These are phyloP conservation scores for Collybia sordida DNA, from an alignment of 768 basidiomycete genomes.

Conservation along the genomic window DNA sequence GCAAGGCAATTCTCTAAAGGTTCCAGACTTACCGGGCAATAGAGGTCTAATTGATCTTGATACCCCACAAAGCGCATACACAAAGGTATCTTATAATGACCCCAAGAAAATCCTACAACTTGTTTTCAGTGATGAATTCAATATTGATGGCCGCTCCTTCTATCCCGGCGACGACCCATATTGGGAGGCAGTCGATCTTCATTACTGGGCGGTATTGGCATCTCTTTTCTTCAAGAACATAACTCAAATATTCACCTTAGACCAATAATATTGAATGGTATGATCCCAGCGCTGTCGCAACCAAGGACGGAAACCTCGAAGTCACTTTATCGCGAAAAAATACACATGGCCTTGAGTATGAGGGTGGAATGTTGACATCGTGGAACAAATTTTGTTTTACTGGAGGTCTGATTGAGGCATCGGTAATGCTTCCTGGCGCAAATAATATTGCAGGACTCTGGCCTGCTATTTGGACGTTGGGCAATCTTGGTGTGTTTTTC, in stretches of 20 bases:
- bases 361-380: conserved; percentile 50
- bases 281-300: conserved; percentile 78
- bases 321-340: conserved; percentile 65
- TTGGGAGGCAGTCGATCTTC: conserved; percentile 78
- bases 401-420: conserved; percentile 71
- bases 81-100: conserved; percentile 56
- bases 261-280: conserved; percentile 85
- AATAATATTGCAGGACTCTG: conserved; percentile 67
- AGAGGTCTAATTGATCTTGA: conserved; percentile 55
- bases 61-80: conserved; percentile 55
- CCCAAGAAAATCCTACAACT: conserved; percentile 48
- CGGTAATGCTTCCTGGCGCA: conserved; percentile 63
- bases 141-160: conserved; percentile 68
- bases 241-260: conserved; percentile 32
- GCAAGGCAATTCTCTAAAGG: conserved; percentile 30
- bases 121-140: conserved; percentile 82
- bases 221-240: not conserved
- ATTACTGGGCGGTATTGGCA: conserved; percentile 62
- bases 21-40: conserved; percentile 59
- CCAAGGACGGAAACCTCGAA: conserved; percentile 67
- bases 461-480: conserved; percentile 84
- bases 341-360: conserved; percentile 71
- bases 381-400: conserved; percentile 92
- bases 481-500: conserved; percentile 45
- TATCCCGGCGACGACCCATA: conserved; percentile 85